Evolutionary conservation across 2,329 filamentous ascomycete genomes (phyloP), one percentile per base, ranked within the genome.

Genomic region (Arthrobotrys sinensis): DNA sequence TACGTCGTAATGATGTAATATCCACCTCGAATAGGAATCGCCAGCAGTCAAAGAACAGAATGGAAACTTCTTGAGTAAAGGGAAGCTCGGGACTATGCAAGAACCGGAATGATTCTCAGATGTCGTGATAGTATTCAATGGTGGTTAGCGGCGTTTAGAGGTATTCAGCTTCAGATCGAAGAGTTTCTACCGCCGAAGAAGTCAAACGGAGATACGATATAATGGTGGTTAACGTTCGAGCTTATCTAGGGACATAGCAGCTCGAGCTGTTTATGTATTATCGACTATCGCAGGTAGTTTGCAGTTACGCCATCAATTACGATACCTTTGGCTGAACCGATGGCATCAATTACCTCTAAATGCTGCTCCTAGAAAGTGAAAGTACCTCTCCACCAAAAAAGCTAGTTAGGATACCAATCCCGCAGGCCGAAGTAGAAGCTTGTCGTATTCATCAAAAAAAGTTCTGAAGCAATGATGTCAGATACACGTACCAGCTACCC

Each of bases 1-100:
- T 78, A 71, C 75, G 75, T 78, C 75, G 75, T 67, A 50, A 78
- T 78, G 75, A 78, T 78, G 75, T 78, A 78, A 78, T 78, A 72
- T 78, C 62, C 52, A 64, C 50, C 75, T 78, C 75, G 67, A 78
- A 78, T 78, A 72, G 73, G 75, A 78, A 78, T 72, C 75, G 67
- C 43, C 14, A 67, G 55, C 45, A 32, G 46, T 57, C 60, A 73
- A 73, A 73, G 69, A 57, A 57, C 52, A 21, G 32, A 11, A 38
- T 38, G 32, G 52, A 53, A 66, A 50, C 28, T 14, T 48, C 14
- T 36, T 48, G 40, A 21, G 34, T 4, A 38, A 52, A 70, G 46
- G 21, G 21, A 62, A 46, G 24, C n/a, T 64, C 28, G n/a, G 64
- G 36, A 46, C 43, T 71, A 53, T 52, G 48, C 50, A 57, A 53